These are phyloP conservation scores for Chytridium lagenaria DNA, from an alignment of 371 early-diverging fungal species.

Conservation along the genomic window DNA sequence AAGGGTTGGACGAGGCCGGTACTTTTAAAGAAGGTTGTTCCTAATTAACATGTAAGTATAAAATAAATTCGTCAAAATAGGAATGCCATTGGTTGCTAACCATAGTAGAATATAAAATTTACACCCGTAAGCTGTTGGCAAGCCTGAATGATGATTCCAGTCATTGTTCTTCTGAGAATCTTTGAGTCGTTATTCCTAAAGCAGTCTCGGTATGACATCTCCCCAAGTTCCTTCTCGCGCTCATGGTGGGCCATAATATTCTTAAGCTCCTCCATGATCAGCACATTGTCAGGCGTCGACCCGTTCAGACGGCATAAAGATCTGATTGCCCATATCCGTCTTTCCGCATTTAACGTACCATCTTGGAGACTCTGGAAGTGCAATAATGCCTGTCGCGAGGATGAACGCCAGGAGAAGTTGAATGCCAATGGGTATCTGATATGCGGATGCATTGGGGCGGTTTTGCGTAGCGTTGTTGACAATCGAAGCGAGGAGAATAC, in stretches of 20 bases:
- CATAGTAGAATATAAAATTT: slow-evolving; percentile 71
- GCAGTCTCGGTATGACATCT: slow-evolving; percentile 74
- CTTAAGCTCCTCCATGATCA: slow-evolving; percentile 74
- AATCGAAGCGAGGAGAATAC: slow-evolving; percentile 46
- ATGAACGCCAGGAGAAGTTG: slow-evolving; percentile 76
- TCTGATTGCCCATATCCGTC: too few relatives aligned
- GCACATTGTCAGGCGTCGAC: too few relatives aligned
- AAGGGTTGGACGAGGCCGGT: slow-evolving; percentile 38
- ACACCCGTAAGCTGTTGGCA: slow-evolving; percentile 74
- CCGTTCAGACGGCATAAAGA: too few relatives aligned
- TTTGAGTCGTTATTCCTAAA: slow-evolving; percentile 62
- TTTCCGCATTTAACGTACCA: too few relatives aligned
- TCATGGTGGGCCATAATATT: slow-evolving; percentile 69
- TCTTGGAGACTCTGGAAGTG: too few relatives aligned
- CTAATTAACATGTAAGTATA: slow-evolving; percentile 42
- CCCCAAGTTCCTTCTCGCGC: slow-evolving; percentile 68
- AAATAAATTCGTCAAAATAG: slow-evolving; percentile 63
- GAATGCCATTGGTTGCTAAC: too few relatives aligned
- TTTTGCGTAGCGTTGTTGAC: slow-evolving; percentile 39
- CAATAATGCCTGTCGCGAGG: slow-evolving; percentile 65
- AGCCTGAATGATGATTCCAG: slow-evolving; percentile 71
- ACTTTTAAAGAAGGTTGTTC: slow-evolving; percentile 20
- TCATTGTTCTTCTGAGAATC: slow-evolving; percentile 44
- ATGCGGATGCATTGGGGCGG: slow-evolving; percentile 52
- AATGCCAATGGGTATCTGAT: slow-evolving; percentile 80